Conservation (phyloP, 2,329 filamentous ascomycete genomes). For the Colletotrichum melonis region DNA sequence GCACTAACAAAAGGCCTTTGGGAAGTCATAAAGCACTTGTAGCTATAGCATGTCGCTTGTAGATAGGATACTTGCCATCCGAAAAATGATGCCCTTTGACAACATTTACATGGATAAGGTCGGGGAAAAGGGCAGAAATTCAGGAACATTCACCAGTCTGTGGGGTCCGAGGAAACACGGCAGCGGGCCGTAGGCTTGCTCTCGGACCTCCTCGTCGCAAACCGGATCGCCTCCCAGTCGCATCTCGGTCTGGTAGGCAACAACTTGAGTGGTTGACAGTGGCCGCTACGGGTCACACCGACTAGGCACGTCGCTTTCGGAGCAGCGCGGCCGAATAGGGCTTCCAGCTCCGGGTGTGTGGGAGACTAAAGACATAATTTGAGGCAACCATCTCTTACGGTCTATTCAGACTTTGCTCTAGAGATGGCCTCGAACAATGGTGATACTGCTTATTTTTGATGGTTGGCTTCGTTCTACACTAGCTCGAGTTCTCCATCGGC, state of each 20-base stretch:
- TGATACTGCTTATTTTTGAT: too few relatives aligned
- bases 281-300: neutral
- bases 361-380: too few relatives aligned
- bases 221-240: neutral
- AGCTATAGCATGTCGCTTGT: neutral
- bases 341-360: neutral
- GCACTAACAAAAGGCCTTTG: neutral
- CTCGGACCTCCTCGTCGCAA: constrained; percentile 7
- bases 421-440: too few relatives aligned
- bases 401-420: too few relatives aligned
- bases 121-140: neutral
- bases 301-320: neutral
- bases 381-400: too few relatives aligned
- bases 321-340: neutral
- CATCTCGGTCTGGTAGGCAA: neutral
- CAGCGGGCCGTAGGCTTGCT: constrained; percentile 3
- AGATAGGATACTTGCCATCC: neutral
- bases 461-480: too few relatives aligned
- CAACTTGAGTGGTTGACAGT: neutral
- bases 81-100: neutral
- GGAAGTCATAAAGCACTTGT: neutral
- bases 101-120: neutral
- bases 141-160: neutral
- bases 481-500: too few relatives aligned
- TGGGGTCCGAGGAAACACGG: constrained; percentile 5